These are phyloP conservation scores for Metschnikowia amazonensis DNA, from an alignment of 805 yeast species.

Conservation along the genomic window DNA sequence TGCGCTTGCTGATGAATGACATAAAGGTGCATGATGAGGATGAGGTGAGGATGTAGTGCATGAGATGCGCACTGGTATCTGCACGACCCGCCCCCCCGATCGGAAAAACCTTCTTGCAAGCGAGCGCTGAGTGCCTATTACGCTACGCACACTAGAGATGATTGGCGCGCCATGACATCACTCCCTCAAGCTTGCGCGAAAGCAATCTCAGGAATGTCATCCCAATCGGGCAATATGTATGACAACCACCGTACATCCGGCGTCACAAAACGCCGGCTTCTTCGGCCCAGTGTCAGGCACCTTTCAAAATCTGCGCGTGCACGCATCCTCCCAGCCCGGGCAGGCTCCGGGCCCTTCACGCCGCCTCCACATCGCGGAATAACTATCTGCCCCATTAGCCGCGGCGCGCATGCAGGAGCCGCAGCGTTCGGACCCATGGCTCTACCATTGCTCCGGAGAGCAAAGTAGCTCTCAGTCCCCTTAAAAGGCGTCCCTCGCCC, in stretches of 20 bases:
- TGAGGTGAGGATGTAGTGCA: no score
- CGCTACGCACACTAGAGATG: no score
- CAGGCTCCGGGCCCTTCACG: neutral
- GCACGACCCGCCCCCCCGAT: no score
- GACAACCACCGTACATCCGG: no score
- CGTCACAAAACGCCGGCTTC: no score
- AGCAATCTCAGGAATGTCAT: neutral
- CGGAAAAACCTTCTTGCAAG: neutral
- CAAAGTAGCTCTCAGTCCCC: neutral
- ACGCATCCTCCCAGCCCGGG: no score
- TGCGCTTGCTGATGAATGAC: neutral
- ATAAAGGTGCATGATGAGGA: no score
- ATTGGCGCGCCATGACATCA: slow-evolving; percentile 4
- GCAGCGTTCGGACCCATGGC: neutral
- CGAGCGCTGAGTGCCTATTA: no score
- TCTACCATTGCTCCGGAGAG: neutral
- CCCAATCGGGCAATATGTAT: neutral
- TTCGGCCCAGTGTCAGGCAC: no score
- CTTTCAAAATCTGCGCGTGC: no score
- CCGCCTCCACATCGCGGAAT: neutral
- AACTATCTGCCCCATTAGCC: neutral
- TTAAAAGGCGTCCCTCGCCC: neutral
- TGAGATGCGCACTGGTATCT: no score
- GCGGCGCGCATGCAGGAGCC: neutral
- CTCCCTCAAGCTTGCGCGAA: neutral